Evolutionary conservation across 345 rosid genomes (phyloP).

Genomic region (Microcos paniculata): DNA sequence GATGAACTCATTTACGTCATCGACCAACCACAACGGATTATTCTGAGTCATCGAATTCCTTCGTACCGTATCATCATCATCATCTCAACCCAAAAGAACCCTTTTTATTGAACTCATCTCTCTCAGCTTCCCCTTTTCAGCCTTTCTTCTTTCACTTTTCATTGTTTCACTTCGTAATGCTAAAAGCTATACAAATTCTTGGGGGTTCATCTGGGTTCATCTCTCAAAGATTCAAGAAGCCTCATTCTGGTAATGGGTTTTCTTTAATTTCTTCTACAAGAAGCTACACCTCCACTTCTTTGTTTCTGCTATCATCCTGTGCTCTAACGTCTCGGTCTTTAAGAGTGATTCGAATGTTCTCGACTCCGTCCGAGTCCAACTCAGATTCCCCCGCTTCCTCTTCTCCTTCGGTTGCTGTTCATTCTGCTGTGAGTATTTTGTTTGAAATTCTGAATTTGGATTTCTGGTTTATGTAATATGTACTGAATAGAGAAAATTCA

Average conservation of each 20-base stretch:
- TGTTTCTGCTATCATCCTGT: conserved; percentile 17
- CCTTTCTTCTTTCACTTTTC: not conserved
- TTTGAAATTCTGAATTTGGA: conserved; percentile 5
- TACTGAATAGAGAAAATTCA: not conserved
- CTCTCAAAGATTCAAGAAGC: conserved; percentile 52
- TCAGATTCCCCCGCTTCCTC: conserved; percentile 31
- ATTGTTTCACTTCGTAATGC: conserved; percentile 40
- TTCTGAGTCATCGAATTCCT: not conserved
- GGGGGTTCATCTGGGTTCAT: conserved; percentile 54
- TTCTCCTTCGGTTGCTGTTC: conserved; percentile 40
- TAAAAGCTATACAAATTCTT: conserved; percentile 66
- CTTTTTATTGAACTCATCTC: not conserved
- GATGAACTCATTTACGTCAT: not conserved
- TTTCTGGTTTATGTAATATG: not conserved
- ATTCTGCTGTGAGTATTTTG: conserved; percentile 58
- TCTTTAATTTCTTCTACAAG: conserved; percentile 23
- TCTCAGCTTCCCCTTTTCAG: too few species aligned
- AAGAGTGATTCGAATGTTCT: conserved; percentile 34
- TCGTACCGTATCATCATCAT: not conserved
- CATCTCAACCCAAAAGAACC: not conserved
- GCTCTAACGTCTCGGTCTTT: conserved; percentile 29
- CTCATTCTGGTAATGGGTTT: conserved; percentile 34
- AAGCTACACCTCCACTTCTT: conserved; percentile 9
- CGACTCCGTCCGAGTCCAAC: conserved; percentile 48
- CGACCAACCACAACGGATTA: not conserved